Evolutionary conservation across 768 basidiomycete species (phyloP).

Genomic region (Suillus variegatus): DNA sequence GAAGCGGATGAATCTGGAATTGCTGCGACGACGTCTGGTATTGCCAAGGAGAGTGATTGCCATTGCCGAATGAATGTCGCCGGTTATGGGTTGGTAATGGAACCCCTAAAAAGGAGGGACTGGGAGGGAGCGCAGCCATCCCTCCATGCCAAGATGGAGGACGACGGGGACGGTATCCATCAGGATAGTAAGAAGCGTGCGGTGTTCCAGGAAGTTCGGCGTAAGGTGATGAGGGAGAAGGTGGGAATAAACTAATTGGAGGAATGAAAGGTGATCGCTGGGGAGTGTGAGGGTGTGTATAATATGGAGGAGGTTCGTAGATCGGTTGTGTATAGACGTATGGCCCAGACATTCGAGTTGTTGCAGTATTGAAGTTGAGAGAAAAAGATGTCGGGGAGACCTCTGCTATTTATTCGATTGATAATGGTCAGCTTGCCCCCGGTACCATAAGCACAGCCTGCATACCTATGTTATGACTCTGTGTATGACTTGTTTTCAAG

Average conservation of each 20-base stretch:
- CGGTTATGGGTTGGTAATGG: conserved; percentile 16
- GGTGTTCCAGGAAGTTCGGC: conserved; percentile 32
- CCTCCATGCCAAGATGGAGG: conserved; percentile 48
- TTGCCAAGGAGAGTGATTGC: conserved; percentile 22
- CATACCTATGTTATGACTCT: not conserved
- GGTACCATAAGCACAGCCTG: not conserved
- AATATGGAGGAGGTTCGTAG: conserved; percentile 37
- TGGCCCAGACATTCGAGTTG: conserved; percentile 38
- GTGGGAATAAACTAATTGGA: conserved; percentile 34
- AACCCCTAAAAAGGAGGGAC: conserved; percentile 24
- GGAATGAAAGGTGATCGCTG: conserved; percentile 49
- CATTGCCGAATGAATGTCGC: conserved; percentile 32
- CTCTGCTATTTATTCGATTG: not conserved
- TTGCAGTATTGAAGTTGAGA: not conserved
- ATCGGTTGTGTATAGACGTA: conserved; percentile 43
- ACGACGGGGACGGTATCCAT: conserved; percentile 30
- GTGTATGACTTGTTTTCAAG: not conserved
- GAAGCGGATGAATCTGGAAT: conserved; percentile 30
- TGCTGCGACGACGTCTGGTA: conserved; percentile 20
- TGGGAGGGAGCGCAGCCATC: conserved; percentile 17
- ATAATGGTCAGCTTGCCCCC: not conserved
- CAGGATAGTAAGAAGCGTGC: conserved; percentile 21
- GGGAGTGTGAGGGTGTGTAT: conserved; percentile 31
- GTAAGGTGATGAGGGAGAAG: conserved; percentile 39
- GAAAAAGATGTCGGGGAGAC: not conserved